Evolutionary conservation across 257 asterid genomes (phyloP).

Genomic region (Gynochthodes officinalis): DNA sequence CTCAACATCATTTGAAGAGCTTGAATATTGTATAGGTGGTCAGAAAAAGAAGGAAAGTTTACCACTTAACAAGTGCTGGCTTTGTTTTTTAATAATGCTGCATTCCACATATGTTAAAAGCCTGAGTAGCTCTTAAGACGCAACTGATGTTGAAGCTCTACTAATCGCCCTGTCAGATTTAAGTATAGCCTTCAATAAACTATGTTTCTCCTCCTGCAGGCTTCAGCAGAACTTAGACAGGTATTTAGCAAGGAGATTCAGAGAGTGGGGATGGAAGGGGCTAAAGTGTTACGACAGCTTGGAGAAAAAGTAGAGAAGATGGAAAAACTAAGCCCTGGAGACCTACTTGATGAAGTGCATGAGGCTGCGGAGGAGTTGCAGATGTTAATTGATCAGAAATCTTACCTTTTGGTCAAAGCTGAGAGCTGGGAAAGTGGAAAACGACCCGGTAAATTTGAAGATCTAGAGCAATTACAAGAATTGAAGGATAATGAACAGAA

Average conservation of each 20-base stretch:
- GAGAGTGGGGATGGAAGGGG: constrained; percentile 83
- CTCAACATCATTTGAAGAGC: not conserved
- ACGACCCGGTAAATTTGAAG: constrained; percentile 49
- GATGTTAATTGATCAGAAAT: constrained; percentile 73
- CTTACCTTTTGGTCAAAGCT: constrained; percentile 80
- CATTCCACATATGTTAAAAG: not conserved
- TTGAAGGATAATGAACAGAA: constrained; percentile 57
- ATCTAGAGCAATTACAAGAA: constrained; percentile 59
- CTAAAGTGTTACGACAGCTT: constrained; percentile 61
- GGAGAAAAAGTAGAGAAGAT: constrained; percentile 89
- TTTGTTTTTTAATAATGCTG: not conserved
- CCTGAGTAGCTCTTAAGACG: not conserved
- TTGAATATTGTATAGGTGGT: not conserved
- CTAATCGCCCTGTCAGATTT: not conserved
- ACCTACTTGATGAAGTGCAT: constrained; percentile 67
- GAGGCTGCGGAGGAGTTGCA: constrained; percentile 91
- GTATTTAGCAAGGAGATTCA: constrained; percentile 61
- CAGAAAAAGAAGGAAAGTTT: not conserved
- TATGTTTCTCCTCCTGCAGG: constrained; percentile 34
- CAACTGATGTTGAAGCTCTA: not conserved
- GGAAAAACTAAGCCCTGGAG: constrained; percentile 68
- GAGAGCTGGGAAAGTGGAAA: constrained; percentile 69
- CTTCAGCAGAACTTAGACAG: constrained; percentile 69
- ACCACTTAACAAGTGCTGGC: not conserved
- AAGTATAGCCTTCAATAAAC: not conserved